These are phyloP conservation scores for Brassica cretica DNA, from an alignment of 345 rosid genomes.

Conservation along the genomic window DNA sequence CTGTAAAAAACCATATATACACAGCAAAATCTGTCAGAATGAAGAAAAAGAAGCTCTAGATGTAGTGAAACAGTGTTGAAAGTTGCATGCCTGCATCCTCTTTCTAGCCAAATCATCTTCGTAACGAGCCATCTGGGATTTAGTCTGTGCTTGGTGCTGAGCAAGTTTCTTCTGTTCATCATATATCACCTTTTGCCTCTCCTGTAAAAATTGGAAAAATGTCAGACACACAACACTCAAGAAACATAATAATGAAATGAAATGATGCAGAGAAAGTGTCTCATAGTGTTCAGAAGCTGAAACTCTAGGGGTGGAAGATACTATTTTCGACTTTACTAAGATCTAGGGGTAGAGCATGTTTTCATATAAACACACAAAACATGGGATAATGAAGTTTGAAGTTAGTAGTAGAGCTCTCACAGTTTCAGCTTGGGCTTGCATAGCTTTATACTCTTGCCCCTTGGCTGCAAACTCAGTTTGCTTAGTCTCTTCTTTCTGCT, in stretches of 20 bases:
- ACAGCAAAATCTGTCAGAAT: slow-evolving; percentile 17
- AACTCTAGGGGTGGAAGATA: not conserved
- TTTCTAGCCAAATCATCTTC: slow-evolving; percentile 93
- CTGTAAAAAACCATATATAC: no score
- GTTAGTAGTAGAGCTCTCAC: slow-evolving; percentile 44
- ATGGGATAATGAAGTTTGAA: not conserved
- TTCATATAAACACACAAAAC: not conserved
- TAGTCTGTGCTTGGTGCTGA: slow-evolving; percentile 90
- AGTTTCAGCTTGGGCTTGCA: slow-evolving; percentile 90
- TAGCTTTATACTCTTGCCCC: slow-evolving; percentile 76
- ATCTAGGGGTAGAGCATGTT: no score
- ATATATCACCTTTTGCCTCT: slow-evolving; percentile 81
- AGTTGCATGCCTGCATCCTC: slow-evolving; percentile 89
- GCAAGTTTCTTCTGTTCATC: slow-evolving; percentile 91
- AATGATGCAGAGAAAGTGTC: not conserved
- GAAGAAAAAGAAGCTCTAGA: slow-evolving; percentile 13
- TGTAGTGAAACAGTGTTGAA: not conserved
- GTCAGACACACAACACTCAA: slow-evolving; percentile 19
- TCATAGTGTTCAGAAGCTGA: slow-evolving; percentile 16
- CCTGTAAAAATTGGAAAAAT: slow-evolving; percentile 54
- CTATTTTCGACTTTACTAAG: slow-evolving; percentile 3
- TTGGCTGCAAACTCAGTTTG: slow-evolving; percentile 61
- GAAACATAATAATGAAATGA: slow-evolving; percentile 26
- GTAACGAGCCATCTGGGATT: slow-evolving; percentile 96
- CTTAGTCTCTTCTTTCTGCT: slow-evolving; percentile 82